A percentile compares a stretch with the other conserved stretches of the same genome.
phyloP scores from a whole-genome alignment of 2,329 filamentous ascomycete species.

The Colletotrichum ledebouriae region DNA sequence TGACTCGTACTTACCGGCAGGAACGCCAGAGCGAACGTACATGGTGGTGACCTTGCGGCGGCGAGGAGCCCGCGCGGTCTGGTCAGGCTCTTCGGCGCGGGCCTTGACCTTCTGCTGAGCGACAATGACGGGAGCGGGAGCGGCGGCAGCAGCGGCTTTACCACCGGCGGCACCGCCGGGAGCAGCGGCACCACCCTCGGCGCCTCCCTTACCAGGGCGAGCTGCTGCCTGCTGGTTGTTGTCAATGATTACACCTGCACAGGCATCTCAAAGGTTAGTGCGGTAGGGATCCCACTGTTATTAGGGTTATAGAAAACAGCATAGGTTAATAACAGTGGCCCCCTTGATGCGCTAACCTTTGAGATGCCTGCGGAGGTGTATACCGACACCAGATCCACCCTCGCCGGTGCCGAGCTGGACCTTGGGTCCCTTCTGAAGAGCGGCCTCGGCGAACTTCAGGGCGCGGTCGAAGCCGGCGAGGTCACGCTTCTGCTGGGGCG shows the following conservation, averaged over 20 bases:
- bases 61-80: conserved; percentile 46
- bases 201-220: conserved; percentile 23
- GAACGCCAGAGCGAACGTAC: conserved; percentile 60
- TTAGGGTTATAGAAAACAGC: too few species aligned
- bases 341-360: too few species aligned
- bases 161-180: conserved; percentile 17
- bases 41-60: conserved; percentile 61
- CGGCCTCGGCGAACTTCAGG: conserved; percentile 55
- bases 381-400: conserved; percentile 50
- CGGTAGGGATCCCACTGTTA: too few species aligned
- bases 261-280: too few species aligned
- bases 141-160: conserved; percentile 2
- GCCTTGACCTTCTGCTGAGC: conserved; percentile 39
- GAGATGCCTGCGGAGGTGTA: too few species aligned
- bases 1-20: conserved; percentile 53
- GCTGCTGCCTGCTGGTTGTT: conserved; percentile 51
- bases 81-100: conserved; percentile 35
- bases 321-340: too few species aligned
- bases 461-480: conserved; percentile 57
- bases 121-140: conserved; percentile 21
- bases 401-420: conserved; percentile 55
- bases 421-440: conserved; percentile 54
- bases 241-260: conserved; percentile 53
- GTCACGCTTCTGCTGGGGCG: conserved; percentile 52
- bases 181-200: conserved; percentile 21